Conservation (phyloP, 768 basidiomycete genomes). For the Nidularia pulvinata region DNA sequence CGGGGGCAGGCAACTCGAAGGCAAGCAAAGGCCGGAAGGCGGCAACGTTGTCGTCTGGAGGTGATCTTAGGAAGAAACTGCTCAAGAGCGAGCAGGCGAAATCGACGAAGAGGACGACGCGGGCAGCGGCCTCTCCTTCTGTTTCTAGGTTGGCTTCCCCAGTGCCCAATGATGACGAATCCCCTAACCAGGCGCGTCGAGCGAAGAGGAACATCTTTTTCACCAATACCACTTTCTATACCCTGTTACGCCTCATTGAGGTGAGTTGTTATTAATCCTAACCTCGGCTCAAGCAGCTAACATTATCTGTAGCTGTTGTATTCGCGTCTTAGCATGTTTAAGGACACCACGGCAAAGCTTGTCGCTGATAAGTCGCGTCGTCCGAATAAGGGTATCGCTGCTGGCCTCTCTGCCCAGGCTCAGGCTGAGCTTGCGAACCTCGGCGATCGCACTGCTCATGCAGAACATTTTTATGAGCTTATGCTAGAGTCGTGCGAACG, state of each 20-base stretch:
- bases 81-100: constrained; percentile 85
- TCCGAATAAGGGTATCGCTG: constrained; percentile 17
- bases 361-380: constrained; percentile 14
- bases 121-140: constrained; percentile 46
- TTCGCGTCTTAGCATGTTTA: constrained; percentile 78
- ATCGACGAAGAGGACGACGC: constrained; percentile 58
- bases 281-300: neutral
- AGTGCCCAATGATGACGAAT: constrained; percentile 40
- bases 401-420: constrained; percentile 24
- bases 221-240: constrained; percentile 89
- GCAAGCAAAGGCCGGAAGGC: constrained; percentile 12
- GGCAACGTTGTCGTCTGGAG: constrained; percentile 30
- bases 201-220: constrained; percentile 67
- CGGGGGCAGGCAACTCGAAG: constrained; percentile 23
- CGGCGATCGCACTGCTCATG: constrained; percentile 37
- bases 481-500: constrained; percentile 87
- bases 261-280: constrained; percentile 38
- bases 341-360: constrained; percentile 58
- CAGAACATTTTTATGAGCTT: constrained; percentile 78
- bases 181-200: constrained; percentile 21
- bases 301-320: constrained; percentile 65
- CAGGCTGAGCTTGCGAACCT: constrained; percentile 19
- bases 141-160: constrained; percentile 68
- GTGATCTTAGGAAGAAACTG: constrained; percentile 78
- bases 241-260: constrained; percentile 82